Percentiles rank a stretch among this genome's conserved stretches.
Conservation (phyloP, 164 flowering plant species). For the Liquidambar formosana region DNA sequence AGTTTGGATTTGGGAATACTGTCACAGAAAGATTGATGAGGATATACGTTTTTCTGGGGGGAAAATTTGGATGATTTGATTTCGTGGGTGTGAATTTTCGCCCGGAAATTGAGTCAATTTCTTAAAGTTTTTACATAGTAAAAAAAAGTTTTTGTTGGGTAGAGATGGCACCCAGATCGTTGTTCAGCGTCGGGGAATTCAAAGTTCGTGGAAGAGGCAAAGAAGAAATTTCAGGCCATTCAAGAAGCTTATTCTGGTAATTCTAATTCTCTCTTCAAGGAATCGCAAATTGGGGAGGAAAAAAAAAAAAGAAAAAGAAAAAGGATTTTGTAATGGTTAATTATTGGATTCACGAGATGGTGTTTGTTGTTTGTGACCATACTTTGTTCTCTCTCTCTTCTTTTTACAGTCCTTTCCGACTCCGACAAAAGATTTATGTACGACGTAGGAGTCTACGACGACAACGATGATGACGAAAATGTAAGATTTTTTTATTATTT, state of each 20-base stretch:
- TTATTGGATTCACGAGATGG: slow-evolving; percentile 10
- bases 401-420: slow-evolving; percentile 73
- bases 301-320: background rate
- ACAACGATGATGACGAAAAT: slow-evolving; percentile 69
- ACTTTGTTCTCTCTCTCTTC: background rate
- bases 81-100: too few species aligned
- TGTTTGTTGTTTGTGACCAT: background rate
- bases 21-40: too few species aligned
- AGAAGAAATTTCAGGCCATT: slow-evolving; percentile 88
- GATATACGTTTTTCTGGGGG: too few species aligned
- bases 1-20: too few species aligned
- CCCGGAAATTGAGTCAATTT: too few species aligned
- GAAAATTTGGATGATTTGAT: too few species aligned
- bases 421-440: slow-evolving; percentile 78
- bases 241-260: slow-evolving; percentile 96
- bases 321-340: background rate
- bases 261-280: background rate
- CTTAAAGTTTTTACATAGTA: background rate
- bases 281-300: too few species aligned
- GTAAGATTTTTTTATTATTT: slow-evolving; percentile 30
- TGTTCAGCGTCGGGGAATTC: slow-evolving; percentile 71
- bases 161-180: slow-evolving; percentile 99
- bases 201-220: slow-evolving; percentile 74
- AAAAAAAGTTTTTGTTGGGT: slow-evolving; percentile 6
- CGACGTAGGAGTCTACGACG: slow-evolving; percentile 82